phyloP scores from a whole-genome alignment of 225 moss, liverwort and hornwort species.

The Polytrichum formosum region DNA sequence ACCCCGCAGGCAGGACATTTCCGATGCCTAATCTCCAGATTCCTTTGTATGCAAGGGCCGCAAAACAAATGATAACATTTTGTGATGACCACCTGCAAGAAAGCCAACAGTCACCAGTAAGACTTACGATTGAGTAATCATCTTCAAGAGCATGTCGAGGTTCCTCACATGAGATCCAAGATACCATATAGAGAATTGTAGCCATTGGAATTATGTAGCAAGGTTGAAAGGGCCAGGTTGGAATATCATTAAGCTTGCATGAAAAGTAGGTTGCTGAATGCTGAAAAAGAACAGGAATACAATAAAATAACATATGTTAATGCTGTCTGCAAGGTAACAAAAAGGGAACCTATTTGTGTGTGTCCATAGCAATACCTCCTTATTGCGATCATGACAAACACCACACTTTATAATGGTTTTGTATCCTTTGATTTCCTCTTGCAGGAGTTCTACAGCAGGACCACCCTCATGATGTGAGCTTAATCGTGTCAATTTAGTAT shows the following conservation, averaged over 20 bases:
- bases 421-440: constrained; percentile 96
- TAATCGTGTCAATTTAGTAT: constrained; percentile 58
- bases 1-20: constrained; percentile 99
- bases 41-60: constrained; percentile 92
- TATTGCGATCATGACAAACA: constrained; percentile 96
- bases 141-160: background rate
- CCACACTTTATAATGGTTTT: constrained; percentile 92
- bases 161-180: too few relatives aligned
- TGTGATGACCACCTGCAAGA: constrained; percentile 91
- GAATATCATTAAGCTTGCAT: background rate
- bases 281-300: background rate
- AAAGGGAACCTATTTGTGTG: background rate
- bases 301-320: background rate
- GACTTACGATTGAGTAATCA: background rate
- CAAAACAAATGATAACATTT: constrained; percentile 99
- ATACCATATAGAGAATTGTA: too few relatives aligned
- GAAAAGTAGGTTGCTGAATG: background rate
- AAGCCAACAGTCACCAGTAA: background rate
- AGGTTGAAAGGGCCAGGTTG: background rate
- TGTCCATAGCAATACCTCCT: constrained; percentile 61
- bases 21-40: constrained; percentile 92
- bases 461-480: constrained; percentile 72
- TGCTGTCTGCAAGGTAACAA: background rate
- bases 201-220: background rate
- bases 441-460: constrained; percentile 72